Evolutionary conservation across 2,329 filamentous ascomycete species (phyloP).

Genomic region (Tolypocladium paradoxum): DNA sequence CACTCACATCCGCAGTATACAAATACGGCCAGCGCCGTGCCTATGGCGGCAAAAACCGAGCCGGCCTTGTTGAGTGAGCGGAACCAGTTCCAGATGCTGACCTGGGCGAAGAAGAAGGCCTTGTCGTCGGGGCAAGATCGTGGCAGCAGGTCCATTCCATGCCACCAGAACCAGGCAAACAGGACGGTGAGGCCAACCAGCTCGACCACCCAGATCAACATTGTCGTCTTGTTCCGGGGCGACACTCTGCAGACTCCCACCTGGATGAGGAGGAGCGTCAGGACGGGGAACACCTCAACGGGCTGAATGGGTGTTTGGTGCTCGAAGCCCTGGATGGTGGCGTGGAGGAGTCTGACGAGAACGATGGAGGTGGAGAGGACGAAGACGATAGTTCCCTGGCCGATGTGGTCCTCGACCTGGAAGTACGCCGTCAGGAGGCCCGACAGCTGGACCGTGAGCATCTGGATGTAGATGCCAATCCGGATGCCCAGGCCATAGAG

Average conservation of each 20-base stretch:
- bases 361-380: slow-evolving; percentile 11
- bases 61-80: slow-evolving; percentile 13
- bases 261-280: slow-evolving; percentile 12
- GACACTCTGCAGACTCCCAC: slow-evolving; percentile 9
- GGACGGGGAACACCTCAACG: slow-evolving; percentile 13
- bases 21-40: slow-evolving; percentile 2
- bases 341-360: slow-evolving; percentile 7
- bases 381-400: slow-evolving; percentile 12
- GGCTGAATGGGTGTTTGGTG: slow-evolving; percentile 4
- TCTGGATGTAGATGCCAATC: slow-evolving; percentile 16
- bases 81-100: slow-evolving; percentile 15
- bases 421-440: slow-evolving; percentile 8
- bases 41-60: slow-evolving; percentile 7
- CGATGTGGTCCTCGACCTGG: slow-evolving; percentile 10
- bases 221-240: slow-evolving; percentile 4
- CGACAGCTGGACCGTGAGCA: slow-evolving; percentile 13
- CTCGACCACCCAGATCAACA: slow-evolving; percentile 10
- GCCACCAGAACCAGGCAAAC: slow-evolving; percentile 14
- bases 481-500: slow-evolving; percentile 18
- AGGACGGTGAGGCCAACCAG: slow-evolving; percentile 8
- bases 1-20: slow-evolving; percentile 7
- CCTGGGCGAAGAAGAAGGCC: slow-evolving; percentile 17
- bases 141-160: slow-evolving; percentile 12
- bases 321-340: background rate
- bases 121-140: slow-evolving; percentile 11